phyloP scores from a whole-genome alignment of 2,329 filamentous ascomycete genomes.

The Paecilomyces fulvus region DNA sequence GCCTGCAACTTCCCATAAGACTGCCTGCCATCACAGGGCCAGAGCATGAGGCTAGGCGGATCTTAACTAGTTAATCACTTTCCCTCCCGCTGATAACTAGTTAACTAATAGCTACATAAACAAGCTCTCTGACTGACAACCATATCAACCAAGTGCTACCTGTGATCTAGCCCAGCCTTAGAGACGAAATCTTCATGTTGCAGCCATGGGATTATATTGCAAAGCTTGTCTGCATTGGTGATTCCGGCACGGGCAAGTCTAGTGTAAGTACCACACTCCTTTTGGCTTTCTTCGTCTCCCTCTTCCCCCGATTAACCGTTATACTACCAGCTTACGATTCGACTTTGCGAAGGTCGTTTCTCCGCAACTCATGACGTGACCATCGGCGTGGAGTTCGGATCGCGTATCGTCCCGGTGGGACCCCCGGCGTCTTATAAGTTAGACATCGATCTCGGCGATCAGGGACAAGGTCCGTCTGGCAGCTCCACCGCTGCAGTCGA shows the following conservation, averaged over 20 bases:
- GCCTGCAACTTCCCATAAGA: background rate
- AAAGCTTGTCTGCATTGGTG: constrained; percentile 96
- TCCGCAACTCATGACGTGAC: constrained; percentile 92
- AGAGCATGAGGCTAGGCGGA: background rate
- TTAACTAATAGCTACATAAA: background rate
- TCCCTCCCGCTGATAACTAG: background rate
- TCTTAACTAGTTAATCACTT: background rate
- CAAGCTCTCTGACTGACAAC: background rate
- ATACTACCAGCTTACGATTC: constrained; percentile 64
- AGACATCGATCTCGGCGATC: constrained; percentile 39
- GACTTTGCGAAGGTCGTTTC: constrained; percentile 94
- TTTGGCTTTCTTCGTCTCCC: background rate
- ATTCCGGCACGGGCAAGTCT: constrained; percentile 93
- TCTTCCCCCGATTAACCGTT: constrained; percentile 9
- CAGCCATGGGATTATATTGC: constrained; percentile 94
- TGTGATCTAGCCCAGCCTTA: background rate
- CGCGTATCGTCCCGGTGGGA: constrained; percentile 82
- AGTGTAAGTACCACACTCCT: constrained; percentile 39
- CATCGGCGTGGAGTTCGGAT: constrained; percentile 94
- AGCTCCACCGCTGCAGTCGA: constrained; percentile 5
- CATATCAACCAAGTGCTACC: background rate
- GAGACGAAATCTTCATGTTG: constrained; percentile 29
- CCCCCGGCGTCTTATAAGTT: constrained; percentile 62
- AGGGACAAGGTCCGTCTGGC: background rate
- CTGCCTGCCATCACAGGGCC: background rate